These are phyloP conservation scores for Elymus sibiricus DNA, from an alignment of 176 grass and related monocot species.

Conservation along the genomic window DNA sequence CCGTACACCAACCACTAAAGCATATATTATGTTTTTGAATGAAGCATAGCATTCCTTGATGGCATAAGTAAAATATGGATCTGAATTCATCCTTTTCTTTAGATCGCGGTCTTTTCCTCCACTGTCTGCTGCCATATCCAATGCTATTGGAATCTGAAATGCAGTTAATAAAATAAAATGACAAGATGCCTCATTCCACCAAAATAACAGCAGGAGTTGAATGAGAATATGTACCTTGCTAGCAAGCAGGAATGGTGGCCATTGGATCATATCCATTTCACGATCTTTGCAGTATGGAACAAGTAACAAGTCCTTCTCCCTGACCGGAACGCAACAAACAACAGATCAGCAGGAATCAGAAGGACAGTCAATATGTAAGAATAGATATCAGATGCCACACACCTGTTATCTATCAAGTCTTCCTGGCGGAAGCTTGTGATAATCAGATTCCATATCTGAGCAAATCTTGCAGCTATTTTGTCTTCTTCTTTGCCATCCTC, in stretches of 20 bases:
- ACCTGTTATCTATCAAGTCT: slow-evolving; percentile 87
- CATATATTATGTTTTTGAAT: slow-evolving; percentile 77
- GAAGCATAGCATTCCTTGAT: slow-evolving; percentile 93
- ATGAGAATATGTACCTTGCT: slow-evolving; percentile 67
- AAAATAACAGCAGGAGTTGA: slow-evolving; percentile 6
- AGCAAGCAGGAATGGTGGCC: slow-evolving; percentile 97
- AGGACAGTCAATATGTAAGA: neutral
- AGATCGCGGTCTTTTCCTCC: slow-evolving; percentile 83
- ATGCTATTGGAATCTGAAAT: slow-evolving; percentile 87
- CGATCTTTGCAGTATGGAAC: slow-evolving; percentile 84
- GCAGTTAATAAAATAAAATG: slow-evolving; percentile 17
- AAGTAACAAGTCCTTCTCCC: slow-evolving; percentile 91
- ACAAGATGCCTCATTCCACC: neutral
- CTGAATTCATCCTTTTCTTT: slow-evolving; percentile 65
- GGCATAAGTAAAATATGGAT: slow-evolving; percentile 77
- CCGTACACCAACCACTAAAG: slow-evolving; percentile 49
- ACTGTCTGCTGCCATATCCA: slow-evolving; percentile 95
- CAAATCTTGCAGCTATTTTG: slow-evolving; percentile 71
- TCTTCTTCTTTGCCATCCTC: slow-evolving; percentile 58
- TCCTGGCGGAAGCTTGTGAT: slow-evolving; percentile 92
- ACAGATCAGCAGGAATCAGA: neutral
- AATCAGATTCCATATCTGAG: slow-evolving; percentile 97
- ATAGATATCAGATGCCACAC: slow-evolving; percentile 12
- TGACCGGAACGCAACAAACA: slow-evolving; percentile 20
- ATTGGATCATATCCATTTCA: slow-evolving; percentile 80